Base-by-base conservation (phyloP, 2,329 filamentous ascomycete genomes). In the Talaromyces pinophilus region DNA sequence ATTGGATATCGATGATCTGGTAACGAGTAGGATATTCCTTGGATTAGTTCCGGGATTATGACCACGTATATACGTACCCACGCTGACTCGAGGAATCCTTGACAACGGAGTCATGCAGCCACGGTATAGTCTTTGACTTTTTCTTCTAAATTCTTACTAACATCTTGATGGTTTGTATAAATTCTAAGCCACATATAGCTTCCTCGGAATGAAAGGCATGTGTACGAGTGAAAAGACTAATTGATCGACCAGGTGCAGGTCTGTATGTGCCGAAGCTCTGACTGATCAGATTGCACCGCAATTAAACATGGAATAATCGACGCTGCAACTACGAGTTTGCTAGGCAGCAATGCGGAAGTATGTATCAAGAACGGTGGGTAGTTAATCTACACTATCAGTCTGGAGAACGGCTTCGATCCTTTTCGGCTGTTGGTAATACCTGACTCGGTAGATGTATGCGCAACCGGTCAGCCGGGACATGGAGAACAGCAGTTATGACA, bases 1-100 rank as follows among this genome's bases (percentile, higher is more conserved):
- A 63, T 35, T 55, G 30, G 50, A 42, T 57, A 55, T 59, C 64
- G 59, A 57, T 38, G 30, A 30, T 13, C 2, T n/a, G 57, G 63
- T 22, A 65, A 6, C 59, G 38, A 62, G 57, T 65, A 35, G 28
- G 64, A 62, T 55, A 17, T 22, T 15, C n/a, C 19, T 6, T 54
- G 46, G 10, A 44, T n/a, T 28, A 0, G 7, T 57, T 38, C 48
- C 38, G n/a, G 13, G 25, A 44, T 17, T 54, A 33, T 33, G 48
- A 19, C 48, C 48, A 35, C 40, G 59, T 62, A 48, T 54, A 28
- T 40, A n/a, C 3, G 11, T 38, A 38, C 3, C 0, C 11, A 38
- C 7, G n/a, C 52, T 38, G 30, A 38, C 4, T 19, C 52, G 4
- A 55, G 15, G 50, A 6, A 55, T n/a, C n/a, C 50, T 35, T 11